A percentile compares a stretch with the other conserved stretches of the same genome.
These are phyloP conservation scores for Fusarium sp. DNA, from an alignment of 2,329 filamentous ascomycete species.

Conservation along the genomic window DNA sequence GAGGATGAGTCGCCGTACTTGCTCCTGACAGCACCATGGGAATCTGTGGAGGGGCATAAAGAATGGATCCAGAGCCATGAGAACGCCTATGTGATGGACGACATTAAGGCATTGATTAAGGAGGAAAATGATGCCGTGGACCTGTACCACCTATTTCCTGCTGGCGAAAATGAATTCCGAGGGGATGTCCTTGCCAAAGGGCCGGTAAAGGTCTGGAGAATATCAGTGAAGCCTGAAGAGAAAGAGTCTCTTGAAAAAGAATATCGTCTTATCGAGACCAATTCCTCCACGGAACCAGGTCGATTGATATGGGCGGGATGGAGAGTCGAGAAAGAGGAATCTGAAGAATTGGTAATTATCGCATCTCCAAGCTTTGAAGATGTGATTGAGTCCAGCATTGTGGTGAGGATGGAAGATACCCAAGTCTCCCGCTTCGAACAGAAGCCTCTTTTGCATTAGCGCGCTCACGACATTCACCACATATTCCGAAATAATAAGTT, in stretches of 20 bases:
- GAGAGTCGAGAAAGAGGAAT: constrained; percentile 56
- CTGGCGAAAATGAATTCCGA: constrained; percentile 46
- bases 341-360: constrained; percentile 58
- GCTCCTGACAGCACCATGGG: constrained; percentile 63
- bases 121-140: constrained; percentile 51
- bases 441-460: constrained; percentile 46
- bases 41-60: constrained; percentile 56
- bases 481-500: constrained; percentile 5
- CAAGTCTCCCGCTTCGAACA: constrained; percentile 44
- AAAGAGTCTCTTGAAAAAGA: constrained; percentile 52
- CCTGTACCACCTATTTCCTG: constrained; percentile 59
- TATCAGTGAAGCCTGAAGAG: constrained; percentile 50
- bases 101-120: constrained; percentile 53
- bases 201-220: constrained; percentile 54
- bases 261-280: constrained; percentile 53
- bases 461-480: constrained; percentile 26
- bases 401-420: constrained; percentile 35
- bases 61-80: constrained; percentile 60
- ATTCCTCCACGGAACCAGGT: constrained; percentile 50
- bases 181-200: constrained; percentile 45
- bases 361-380: constrained; percentile 55
- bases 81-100: constrained; percentile 55
- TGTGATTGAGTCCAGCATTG: constrained; percentile 49
- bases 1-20: constrained; percentile 54
- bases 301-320: constrained; percentile 57